These are phyloP conservation scores for Sporothrix globosa DNA, from an alignment of 2,329 filamentous ascomycete species.

Conservation along the genomic window DNA sequence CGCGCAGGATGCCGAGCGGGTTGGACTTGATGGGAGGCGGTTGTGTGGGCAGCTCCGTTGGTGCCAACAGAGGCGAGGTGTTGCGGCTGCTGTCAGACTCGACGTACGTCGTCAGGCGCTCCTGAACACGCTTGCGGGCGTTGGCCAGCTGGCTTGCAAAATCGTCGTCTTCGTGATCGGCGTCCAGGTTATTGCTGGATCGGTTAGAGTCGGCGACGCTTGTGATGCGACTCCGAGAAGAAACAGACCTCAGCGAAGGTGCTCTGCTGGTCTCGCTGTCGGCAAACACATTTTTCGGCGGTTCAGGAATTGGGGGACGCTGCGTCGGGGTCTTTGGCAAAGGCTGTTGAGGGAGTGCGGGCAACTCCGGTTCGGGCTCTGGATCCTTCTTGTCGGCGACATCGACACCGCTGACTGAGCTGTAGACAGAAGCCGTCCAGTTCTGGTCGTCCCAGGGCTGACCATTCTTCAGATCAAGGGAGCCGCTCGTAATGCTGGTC, in stretches of 20 bases:
- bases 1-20: constrained; percentile 65
- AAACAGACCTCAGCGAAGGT: constrained; percentile 51
- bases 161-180: constrained; percentile 64
- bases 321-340: neutral
- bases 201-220: constrained; percentile 27
- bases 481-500: constrained; percentile 41
- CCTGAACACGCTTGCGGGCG: constrained; percentile 70
- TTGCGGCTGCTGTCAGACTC: constrained; percentile 60
- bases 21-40: constrained; percentile 51
- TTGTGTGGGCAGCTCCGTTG: constrained; percentile 45
- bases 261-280: constrained; percentile 4
- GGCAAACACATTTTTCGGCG: constrained; percentile 19
- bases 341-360: neutral
- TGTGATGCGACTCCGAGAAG: constrained; percentile 59
- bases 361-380: neutral
- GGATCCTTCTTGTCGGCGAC: neutral
- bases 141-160: constrained; percentile 74
- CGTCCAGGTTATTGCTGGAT: constrained; percentile 44
- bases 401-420: constrained; percentile 15
- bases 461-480: constrained; percentile 42
- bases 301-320: constrained; percentile 8
- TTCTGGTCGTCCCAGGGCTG: constrained; percentile 52
- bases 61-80: constrained; percentile 48
- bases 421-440: constrained; percentile 33
- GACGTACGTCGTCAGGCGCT: constrained; percentile 70